Evolutionary conservation across 2,329 filamentous ascomycete genomes (phyloP).

Genomic region (Penicillium sp.): DNA sequence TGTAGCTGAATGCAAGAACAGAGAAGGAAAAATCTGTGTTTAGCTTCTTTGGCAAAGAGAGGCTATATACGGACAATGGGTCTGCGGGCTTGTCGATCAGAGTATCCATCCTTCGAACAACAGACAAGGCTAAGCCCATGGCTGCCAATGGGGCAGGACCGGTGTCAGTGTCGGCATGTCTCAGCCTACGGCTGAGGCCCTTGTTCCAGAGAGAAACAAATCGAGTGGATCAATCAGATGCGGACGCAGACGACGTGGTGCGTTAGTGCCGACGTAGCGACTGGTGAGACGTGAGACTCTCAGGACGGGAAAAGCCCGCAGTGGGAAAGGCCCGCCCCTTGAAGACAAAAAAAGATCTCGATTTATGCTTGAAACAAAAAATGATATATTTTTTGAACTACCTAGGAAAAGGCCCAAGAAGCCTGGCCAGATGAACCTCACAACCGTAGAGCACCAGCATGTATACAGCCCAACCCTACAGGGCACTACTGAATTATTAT

Average conservation of each 20-base stretch:
- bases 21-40: background rate
- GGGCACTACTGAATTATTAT: background rate
- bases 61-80: conserved; percentile 11
- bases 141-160: conserved; percentile 10
- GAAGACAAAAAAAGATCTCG: background rate
- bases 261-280: conserved; percentile 12
- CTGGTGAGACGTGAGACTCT: background rate
- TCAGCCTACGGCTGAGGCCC: conserved; percentile 19
- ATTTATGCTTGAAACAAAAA: background rate
- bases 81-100: conserved; percentile 13
- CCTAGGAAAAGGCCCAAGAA: too few species aligned
- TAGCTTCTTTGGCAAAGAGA: conserved; percentile 7
- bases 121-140: conserved; percentile 7
- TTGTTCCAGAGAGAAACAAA: conserved; percentile 8
- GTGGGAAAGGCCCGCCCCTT: background rate
- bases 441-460: too few species aligned
- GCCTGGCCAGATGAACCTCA: too few species aligned
- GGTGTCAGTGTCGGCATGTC: conserved; percentile 19
- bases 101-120: conserved; percentile 7
- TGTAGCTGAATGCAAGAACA: background rate
- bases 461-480: background rate
- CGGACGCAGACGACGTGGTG: conserved; percentile 12
- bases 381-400: too few species aligned
- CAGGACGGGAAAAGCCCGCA: background rate
- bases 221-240: conserved; percentile 25